Evolutionary conservation across 495 filamentous ascomycete species (phyloP).

Genomic region (Hyaloscypha hepaticicola): DNA sequence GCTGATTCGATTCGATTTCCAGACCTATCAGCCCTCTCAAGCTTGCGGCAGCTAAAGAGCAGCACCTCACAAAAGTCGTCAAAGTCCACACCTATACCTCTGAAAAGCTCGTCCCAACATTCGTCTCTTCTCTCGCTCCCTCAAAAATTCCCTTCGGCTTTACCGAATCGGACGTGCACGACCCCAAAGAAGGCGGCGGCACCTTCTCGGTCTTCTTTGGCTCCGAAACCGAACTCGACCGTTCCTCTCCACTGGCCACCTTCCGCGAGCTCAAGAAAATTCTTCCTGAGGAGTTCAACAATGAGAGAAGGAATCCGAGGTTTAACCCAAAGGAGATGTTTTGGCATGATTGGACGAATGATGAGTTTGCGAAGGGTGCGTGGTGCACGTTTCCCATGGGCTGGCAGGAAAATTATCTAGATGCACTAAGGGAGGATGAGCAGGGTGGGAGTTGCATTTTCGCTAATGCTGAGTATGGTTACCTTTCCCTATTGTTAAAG

Average conservation of each 20-base stretch:
- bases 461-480: slow-evolving; percentile 8
- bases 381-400: slow-evolving; percentile 6
- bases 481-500: too few relatives aligned
- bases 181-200: neutral
- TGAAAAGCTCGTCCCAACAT: slow-evolving; percentile 2
- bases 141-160: slow-evolving; percentile 7
- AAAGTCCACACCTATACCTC: slow-evolving; percentile 8
- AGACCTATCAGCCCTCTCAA: slow-evolving; percentile 4
- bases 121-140: neutral
- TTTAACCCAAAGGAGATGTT: slow-evolving; percentile 8
- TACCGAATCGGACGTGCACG: slow-evolving; percentile 4
- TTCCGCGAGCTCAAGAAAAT: slow-evolving; percentile 9
- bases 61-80: slow-evolving; percentile 5
- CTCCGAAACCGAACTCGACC: slow-evolving; percentile 3
- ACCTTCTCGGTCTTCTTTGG: slow-evolving; percentile 10
- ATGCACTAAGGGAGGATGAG: slow-evolving; percentile 7
- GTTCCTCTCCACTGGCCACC: neutral
- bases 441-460: slow-evolving; percentile 2
- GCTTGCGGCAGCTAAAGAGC: slow-evolving; percentile 3
- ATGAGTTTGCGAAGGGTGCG: slow-evolving; percentile 12
- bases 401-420: slow-evolving; percentile 3
- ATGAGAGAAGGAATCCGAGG: neutral
- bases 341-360: slow-evolving; percentile 13
- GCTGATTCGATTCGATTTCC: neutral
- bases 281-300: neutral